These are phyloP conservation scores for Cochlearia excelsa DNA, from an alignment of 345 rosid species.

Conservation along the genomic window DNA sequence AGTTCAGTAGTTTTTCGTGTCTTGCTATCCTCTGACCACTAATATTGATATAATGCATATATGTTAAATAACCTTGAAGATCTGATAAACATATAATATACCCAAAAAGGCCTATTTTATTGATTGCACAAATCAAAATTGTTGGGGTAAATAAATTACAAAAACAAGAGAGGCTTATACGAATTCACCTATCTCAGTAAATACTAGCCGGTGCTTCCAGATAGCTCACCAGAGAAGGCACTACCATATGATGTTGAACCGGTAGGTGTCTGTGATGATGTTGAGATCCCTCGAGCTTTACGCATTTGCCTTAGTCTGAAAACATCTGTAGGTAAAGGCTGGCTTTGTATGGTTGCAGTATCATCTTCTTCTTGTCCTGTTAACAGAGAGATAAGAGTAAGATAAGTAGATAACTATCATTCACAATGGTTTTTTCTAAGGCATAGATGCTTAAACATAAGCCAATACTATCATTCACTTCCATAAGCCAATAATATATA, in stretches of 20 bases:
- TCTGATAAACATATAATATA: conserved; percentile 2
- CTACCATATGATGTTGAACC: conserved; percentile 88
- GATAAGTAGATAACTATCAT: conserved; percentile 5
- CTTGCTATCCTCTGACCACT: conserved; percentile 12
- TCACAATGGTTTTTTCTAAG: conserved; percentile 5
- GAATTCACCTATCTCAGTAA: conserved; percentile 10
- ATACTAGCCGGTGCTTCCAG: conserved; percentile 69
- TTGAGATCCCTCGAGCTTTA: conserved; percentile 57
- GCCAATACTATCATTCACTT: background rate
- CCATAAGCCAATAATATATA: conserved; percentile 5
- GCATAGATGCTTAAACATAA: background rate
- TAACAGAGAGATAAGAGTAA: conserved; percentile 3
- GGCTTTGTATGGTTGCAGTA: conserved; percentile 65
- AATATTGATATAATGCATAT: background rate
- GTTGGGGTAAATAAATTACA: conserved; percentile 25
- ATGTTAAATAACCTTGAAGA: background rate
- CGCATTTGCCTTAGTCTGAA: conserved; percentile 77
- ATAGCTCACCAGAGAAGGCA: conserved; percentile 78
- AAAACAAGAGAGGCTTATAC: conserved; percentile 19
- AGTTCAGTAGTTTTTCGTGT: conserved; percentile 10
- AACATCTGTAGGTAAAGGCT: conserved; percentile 68
- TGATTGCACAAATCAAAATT: conserved; percentile 7
- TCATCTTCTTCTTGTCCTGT: conserved; percentile 80
- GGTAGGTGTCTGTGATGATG: conserved; percentile 59
- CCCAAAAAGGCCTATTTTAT: background rate